Evolutionary conservation across 768 basidiomycete genomes (phyloP), one percentile per base, ranked within the genome.

Genomic region (Dictyophora rubrovolvata): DNA sequence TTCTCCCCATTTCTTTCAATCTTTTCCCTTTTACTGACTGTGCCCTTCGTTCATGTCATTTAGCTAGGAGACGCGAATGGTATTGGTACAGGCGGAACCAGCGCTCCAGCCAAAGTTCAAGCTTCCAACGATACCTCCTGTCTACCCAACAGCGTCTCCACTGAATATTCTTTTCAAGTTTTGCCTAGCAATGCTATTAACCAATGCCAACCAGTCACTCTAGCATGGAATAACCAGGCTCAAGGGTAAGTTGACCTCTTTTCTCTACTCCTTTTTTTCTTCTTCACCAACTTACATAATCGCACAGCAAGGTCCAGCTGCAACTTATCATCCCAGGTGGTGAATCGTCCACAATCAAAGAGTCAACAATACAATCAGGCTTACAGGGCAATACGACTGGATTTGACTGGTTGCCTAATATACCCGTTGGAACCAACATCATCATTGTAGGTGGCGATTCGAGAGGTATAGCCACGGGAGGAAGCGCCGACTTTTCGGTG

Each of bases 81-180:
- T 1, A 89, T 89, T 66, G 88, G 84, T 6, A 73, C 82, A 0
- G 89, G 89, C 6, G 89, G 89, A 3, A 88, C 89, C 1, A 89
- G 84, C 59, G 81, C 80, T 2, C 79, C 81, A 1, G 83, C 80
- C 1, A 75, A 73, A 61, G 86, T 89, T 28, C 67, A 69, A 23
- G 51, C 65, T 10, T 84, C 80, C 1, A 70, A 69, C 48, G 80
- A 86, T 65, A 61, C 74, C 11, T 78, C 76, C 56, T 91, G 89
- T 69, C 89, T 82, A 65, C 73, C 86, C 61, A 59, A 68, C 18
- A 72, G 66, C 20, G 81, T 85, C 20, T 61, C 71, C 7, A 81
- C 84, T 0, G 66, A 70, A 2, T 89, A 86, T 65, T 71, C 75
- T 8, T 88, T 83, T 69, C 79, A 76, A 49, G 79, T 88, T 60